Evolutionary conservation across 2,329 filamentous ascomycete genomes (phyloP).

Genomic region (Penicillium digitatum): DNA sequence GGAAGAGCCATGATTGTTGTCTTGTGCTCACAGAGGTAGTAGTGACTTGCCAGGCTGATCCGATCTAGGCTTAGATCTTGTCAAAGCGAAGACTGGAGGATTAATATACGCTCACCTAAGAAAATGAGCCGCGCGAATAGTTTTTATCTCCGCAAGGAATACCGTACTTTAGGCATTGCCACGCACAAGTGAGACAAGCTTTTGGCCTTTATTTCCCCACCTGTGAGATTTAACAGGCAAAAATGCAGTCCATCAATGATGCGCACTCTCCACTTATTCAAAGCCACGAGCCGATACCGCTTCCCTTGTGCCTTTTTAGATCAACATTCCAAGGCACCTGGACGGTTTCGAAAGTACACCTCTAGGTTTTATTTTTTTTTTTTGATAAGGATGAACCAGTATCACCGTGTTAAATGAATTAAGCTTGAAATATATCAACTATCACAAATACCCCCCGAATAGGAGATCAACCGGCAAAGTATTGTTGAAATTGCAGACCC

Average conservation of each 20-base stretch:
- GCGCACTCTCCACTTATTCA: slow-evolving; percentile 13
- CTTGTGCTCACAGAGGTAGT: background rate
- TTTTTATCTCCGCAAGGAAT: background rate
- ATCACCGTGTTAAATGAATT: background rate
- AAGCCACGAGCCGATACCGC: slow-evolving; percentile 20
- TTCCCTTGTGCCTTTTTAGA: slow-evolving; percentile 10
- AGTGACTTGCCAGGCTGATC: background rate
- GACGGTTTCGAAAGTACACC: background rate
- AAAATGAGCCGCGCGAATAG: background rate
- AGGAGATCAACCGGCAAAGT: background rate
- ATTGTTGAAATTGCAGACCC: background rate
- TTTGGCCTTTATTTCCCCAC: slow-evolving; percentile 14
- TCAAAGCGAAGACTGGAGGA: background rate
- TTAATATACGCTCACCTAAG: background rate
- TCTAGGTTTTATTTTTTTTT: too few species aligned
- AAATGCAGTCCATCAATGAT: slow-evolving; percentile 9
- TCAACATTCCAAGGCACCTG: background rate
- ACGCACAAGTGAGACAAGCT: slow-evolving; percentile 8
- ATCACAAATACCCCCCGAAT: background rate
- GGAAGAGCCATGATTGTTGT: slow-evolving; percentile 21
- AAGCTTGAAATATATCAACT: background rate
- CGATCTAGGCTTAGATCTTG: background rate
- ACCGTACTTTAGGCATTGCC: background rate
- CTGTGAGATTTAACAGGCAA: slow-evolving; percentile 2
- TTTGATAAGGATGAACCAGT: too few species aligned